Evolutionary conservation across 139 green algal genomes (phyloP), one percentile per base, ranked within the genome.

Genomic region (Ulvella scutata): DNA sequence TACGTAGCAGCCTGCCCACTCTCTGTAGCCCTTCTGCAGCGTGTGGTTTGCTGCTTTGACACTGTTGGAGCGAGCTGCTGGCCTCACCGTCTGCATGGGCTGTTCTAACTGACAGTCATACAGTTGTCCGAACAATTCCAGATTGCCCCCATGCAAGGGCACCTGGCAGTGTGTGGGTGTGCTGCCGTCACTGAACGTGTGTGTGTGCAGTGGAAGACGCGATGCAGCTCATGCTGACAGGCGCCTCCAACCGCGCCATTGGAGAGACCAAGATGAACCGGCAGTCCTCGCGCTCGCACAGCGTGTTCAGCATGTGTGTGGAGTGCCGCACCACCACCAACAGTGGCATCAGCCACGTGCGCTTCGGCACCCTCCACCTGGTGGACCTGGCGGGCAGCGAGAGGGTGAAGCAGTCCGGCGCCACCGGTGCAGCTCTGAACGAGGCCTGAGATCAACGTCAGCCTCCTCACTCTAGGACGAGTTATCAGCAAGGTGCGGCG

Each of bases 331-430:
- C 75, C 10, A 77, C 74, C 3, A 72, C 80, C 36, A 78, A 77
- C 26, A 77, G 75, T 43, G 80, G 80, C 28, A 38, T 77, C 2
- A 76, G 43, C 17, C 44, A 67, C 35, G 43, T 84, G 38, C 75
- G 43, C 3, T 51, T 40, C 36, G 72, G 73, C 31, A 31, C 37
- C 20, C 78, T 87, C 2, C 79, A 82, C 74, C 75, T 86, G 33
- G 87, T 93, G 1, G 88, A 93, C 67, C 77, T 92, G 4, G 87
- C 87, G 37, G 88, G 88, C 31, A 85, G 80, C 72, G 83, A 85
- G 72, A 74, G 74, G 20, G 76, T 82, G 40, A 87, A 86, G 78
- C 39, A 38, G 4, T 67, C 72, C 3, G 85, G 84, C 0, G 3
- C 60, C 78, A 29, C 40, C 75, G 73, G 86, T 79, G 4, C 75